Evolutionary conservation across 768 basidiomycete species (phyloP).

Genomic region (Naganishia randhawae): DNA sequence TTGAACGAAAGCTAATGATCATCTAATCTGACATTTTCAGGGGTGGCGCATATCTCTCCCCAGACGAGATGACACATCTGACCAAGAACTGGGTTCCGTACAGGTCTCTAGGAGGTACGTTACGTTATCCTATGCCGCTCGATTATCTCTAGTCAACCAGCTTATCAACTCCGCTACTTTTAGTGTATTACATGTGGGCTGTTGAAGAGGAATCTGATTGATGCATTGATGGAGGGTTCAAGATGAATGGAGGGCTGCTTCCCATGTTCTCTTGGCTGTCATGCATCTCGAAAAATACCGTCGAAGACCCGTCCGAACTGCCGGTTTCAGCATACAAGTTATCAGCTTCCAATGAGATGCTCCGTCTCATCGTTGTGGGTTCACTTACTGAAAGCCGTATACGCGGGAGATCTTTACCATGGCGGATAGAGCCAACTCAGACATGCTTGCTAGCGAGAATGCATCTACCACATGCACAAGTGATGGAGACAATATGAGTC

Average conservation of each 20-base stretch:
- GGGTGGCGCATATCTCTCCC: conserved; percentile 60
- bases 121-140: not conserved
- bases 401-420: conserved; percentile 11
- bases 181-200: conserved; percentile 83
- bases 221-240: not conserved
- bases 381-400: not conserved
- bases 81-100: conserved; percentile 77
- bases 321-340: not conserved
- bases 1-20: not conserved
- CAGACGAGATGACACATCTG: conserved; percentile 73
- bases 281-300: not conserved
- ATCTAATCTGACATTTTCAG: conserved; percentile 26
- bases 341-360: not conserved
- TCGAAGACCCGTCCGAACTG: not conserved
- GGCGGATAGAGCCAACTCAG: not conserved
- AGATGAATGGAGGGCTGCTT: conserved; percentile 6
- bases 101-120: conserved; percentile 66
- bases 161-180: not conserved
- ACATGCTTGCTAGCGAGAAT: not conserved
- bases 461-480: not conserved
- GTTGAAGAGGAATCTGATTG: conserved; percentile 56
- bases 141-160: not conserved
- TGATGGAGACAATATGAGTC: not conserved
- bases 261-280: not conserved
- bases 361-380: not conserved